A percentile compares a stretch with the other conserved stretches of the same genome.
Conservation (phyloP, 1,284 basidiomycete species). For the Kalmanozyma brasiliensis region DNA sequence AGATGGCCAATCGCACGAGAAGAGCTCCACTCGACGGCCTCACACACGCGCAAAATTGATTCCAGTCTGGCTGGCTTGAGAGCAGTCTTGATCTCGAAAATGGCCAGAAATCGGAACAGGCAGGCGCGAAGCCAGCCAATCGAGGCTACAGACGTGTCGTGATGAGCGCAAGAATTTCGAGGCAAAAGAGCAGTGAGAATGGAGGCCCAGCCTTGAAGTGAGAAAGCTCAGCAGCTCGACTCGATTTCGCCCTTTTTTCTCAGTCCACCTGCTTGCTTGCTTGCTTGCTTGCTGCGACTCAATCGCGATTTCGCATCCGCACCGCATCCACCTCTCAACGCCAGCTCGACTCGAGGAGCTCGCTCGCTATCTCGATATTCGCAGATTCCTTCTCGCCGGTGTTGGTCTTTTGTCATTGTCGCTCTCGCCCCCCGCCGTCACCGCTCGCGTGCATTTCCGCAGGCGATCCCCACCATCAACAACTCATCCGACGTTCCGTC, state of each 20-base stretch:
- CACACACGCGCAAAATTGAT: conserved; percentile 6
- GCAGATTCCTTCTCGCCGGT: conserved; percentile 18
- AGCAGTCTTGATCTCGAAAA: conserved; percentile 16
- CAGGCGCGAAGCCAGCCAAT: conserved; percentile 1
- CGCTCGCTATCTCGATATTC: conserved; percentile 29
- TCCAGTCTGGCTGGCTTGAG: conserved; percentile 5
- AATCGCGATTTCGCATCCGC: conserved; percentile 28
- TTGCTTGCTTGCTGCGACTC: neutral
- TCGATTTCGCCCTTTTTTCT: conserved; percentile 11
- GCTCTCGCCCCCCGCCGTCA: conserved; percentile 12
- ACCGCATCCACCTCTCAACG: conserved; percentile 28
- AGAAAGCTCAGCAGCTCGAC: conserved; percentile 1
- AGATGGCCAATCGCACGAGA: conserved; percentile 20
- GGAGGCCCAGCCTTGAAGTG: neutral
- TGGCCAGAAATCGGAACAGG: conserved; percentile 1
- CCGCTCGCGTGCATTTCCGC: conserved; percentile 13
- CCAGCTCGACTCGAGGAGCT: conserved; percentile 10
- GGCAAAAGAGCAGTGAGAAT: conserved; percentile 17
- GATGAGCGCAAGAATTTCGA: conserved; percentile 7
- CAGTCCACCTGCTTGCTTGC: no score
- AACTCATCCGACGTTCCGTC: conserved; percentile 4
- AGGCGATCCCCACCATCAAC: conserved; percentile 10
- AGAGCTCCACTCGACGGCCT: conserved; percentile 5
- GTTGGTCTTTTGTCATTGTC: conserved; percentile 17
- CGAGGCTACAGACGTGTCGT: conserved; percentile 23